A percentile compares a stretch with the other conserved stretches of the same genome.
These are phyloP conservation scores for Lachancea lanzarotensis DNA, from an alignment of 805 yeast species.

Conservation along the genomic window DNA sequence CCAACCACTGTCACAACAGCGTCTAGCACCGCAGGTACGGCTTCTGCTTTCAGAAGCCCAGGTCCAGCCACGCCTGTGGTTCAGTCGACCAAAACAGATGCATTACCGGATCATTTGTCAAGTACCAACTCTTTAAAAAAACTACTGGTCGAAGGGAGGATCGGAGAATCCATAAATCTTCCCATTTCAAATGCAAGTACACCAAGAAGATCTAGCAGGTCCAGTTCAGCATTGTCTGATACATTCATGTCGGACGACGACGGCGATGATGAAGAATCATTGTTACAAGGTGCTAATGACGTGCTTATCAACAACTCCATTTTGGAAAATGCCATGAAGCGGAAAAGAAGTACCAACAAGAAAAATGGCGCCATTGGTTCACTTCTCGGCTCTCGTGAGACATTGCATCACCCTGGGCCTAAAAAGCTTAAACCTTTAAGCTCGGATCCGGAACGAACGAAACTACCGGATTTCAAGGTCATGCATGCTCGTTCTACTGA, in stretches of 20 bases:
- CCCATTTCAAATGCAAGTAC: conserved; percentile 2
- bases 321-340: conserved; percentile 10
- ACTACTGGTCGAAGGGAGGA: conserved; percentile 13
- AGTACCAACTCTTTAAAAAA: conserved; percentile 20
- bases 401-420: conserved; percentile 10
- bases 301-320: conserved; percentile 8
- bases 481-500: conserved; percentile 4
- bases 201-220: conserved; percentile 3
- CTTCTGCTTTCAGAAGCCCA: conserved; percentile 15
- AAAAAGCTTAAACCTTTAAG: conserved; percentile 15
- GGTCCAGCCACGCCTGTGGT: conserved; percentile 23
- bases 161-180: conserved; percentile 3
- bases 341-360: conserved; percentile 5
- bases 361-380: background rate
- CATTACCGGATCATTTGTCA: conserved; percentile 9
- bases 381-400: conserved; percentile 2
- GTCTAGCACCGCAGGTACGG: conserved; percentile 1
- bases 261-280: conserved; percentile 6
- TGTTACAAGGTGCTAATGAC: conserved; percentile 7
- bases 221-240: conserved; percentile 4
- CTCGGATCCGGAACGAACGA: conserved; percentile 4
- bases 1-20: background rate
- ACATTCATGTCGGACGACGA: conserved; percentile 6
- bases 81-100: conserved; percentile 19
- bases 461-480: conserved; percentile 13